Evolutionary conservation across 1,139 yeast species (phyloP), one percentile per base, ranked within the genome.

Genomic region (Kurtzmaniella quercitrusa): DNA sequence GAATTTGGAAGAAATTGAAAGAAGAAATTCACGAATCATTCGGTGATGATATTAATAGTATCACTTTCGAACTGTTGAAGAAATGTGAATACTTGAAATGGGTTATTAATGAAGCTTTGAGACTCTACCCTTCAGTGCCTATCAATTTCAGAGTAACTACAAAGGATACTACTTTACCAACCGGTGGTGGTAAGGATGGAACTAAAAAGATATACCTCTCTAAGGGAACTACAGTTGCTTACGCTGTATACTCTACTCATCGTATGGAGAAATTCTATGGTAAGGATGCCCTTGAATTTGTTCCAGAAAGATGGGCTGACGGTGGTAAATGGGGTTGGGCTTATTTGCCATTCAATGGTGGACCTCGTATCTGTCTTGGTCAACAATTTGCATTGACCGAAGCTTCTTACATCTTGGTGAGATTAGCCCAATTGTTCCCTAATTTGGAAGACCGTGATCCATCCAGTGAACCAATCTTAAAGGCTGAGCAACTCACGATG

Each of bases 51-150:
- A 39, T 58, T 21, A 62, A 58, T 23, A 58, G 57, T 3, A 66
- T 73, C 43, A 65, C 78, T 5, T 78, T 77, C 51, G 82, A 77
- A 53, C 59, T 72, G 5, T 66, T 79, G 50, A 76, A 77, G 59
- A 67, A 68, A 45, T 73, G 78, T 56, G 70, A 65, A 45, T 76
- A 75, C 54, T 66, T 77, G 51, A 68, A 69, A 50, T 64, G 66
- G 42, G 73, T 76, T 37, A 54, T 79, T 38, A 76, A 75, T 53
- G 85, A 79, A 57, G 62, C 66, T 5, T 68, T 79, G 48, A 66
- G 84, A 50, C 55, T 79, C 50, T 78, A 77, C 51, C 85, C 84
- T 11, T 66, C 77, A 5, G 84, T 79, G 21, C 83, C 84, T 21
- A 55, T 65, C 39, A 79, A 79, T 53, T 68, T 68, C 53, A 66